Evolutionary conservation across 2,329 filamentous ascomycete genomes (phyloP).

Genomic region (Penicillium sp.): DNA sequence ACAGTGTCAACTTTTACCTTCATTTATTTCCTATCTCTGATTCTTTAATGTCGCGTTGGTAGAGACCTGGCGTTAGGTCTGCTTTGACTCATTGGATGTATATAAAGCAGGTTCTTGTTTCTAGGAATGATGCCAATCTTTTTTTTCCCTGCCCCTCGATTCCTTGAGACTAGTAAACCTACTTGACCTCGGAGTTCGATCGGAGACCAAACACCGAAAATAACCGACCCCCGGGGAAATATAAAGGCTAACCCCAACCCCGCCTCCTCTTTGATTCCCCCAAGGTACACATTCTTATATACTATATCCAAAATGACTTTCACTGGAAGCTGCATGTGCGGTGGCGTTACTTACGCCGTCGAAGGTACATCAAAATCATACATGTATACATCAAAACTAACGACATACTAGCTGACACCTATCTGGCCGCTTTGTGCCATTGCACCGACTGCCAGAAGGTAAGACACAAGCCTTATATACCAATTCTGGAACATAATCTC

Average conservation of each 20-base stretch:
- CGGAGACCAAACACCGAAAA: constrained; percentile 3
- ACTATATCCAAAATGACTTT: constrained; percentile 24
- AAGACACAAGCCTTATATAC: neutral
- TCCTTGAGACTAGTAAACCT: neutral
- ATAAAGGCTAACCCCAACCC: constrained; percentile 1
- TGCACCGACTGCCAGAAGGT: constrained; percentile 57
- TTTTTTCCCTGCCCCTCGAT: neutral
- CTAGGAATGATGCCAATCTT: constrained; percentile 12
- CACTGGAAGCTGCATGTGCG: constrained; percentile 37
- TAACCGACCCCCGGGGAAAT: neutral
- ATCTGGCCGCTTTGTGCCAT: constrained; percentile 51
- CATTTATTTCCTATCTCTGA: constrained; percentile 9
- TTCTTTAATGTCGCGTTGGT: neutral
- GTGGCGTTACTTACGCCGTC: constrained; percentile 30
- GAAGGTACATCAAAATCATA: constrained; percentile 18
- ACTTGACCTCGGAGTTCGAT: constrained; percentile 2
- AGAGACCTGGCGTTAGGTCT: constrained; percentile 12
- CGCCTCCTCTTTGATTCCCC: constrained; percentile 17
- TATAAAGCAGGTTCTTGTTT: constrained; percentile 14
- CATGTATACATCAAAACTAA: neutral
- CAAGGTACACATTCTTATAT: constrained; percentile 14
- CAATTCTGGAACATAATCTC: neutral
- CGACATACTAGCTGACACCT: constrained; percentile 39
- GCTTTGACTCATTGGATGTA: constrained; percentile 17
- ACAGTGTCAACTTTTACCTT: constrained; percentile 11